These are phyloP conservation scores for Colletotrichum sidae DNA, from an alignment of 2,329 filamentous ascomycete genomes.

Conservation along the genomic window DNA sequence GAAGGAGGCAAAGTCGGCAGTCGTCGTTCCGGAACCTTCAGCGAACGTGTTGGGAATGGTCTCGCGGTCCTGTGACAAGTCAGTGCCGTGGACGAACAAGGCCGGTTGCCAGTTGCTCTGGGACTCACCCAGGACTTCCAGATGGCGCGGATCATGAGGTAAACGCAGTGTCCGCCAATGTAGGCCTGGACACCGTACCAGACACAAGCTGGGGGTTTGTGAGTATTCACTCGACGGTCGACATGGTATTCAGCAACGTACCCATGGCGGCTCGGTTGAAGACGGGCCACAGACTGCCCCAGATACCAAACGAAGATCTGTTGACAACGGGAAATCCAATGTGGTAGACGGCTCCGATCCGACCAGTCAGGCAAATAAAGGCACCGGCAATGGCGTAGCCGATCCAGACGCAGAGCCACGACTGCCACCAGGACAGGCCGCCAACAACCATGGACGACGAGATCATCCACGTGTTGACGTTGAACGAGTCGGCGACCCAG, in stretches of 20 bases:
- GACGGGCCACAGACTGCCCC: conserved; percentile 89
- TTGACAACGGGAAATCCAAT: conserved; percentile 88
- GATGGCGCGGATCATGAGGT: conserved; percentile 88
- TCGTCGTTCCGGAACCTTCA: conserved; percentile 74
- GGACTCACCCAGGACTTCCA: conserved; percentile 74
- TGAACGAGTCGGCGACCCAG: conserved; percentile 88
- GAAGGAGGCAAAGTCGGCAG: conserved; percentile 82
- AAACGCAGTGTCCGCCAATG: conserved; percentile 87
- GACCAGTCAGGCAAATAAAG: conserved; percentile 83
- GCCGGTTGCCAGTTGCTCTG: neutral
- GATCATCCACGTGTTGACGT: conserved; percentile 83
- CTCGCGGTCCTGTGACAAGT: conserved; percentile 53
- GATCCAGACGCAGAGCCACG: conserved; percentile 88
- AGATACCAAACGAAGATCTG: conserved; percentile 86
- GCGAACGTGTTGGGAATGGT: conserved; percentile 76
- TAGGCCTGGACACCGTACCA: conserved; percentile 91
- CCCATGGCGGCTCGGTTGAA: conserved; percentile 88
- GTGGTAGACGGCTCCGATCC: conserved; percentile 88
- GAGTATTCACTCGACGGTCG: neutral
- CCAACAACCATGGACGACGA: conserved; percentile 80
- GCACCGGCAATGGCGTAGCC: conserved; percentile 82
- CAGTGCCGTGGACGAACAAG: neutral
- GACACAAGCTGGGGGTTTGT: conserved; percentile 69
- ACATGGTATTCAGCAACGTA: conserved; percentile 43
- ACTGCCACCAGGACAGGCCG: conserved; percentile 91